phyloP scores from a whole-genome alignment of 371 early-diverging fungal genomes.

The Apophysomyces elegans region DNA sequence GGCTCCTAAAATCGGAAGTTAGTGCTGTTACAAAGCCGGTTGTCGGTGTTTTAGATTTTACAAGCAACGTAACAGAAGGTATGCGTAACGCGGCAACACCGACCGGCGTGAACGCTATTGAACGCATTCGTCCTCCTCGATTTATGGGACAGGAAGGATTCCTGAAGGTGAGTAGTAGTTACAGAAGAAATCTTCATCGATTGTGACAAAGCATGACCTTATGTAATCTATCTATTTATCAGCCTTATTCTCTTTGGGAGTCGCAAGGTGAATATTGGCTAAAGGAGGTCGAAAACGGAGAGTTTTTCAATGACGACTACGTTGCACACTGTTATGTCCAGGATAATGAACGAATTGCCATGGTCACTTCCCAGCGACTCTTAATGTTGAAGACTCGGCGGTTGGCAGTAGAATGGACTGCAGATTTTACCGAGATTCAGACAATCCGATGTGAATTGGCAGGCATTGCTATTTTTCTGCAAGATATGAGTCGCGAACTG shows the following conservation, averaged over 20 bases:
- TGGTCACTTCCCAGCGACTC: conserved; percentile 73
- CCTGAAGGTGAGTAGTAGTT: conserved; percentile 33
- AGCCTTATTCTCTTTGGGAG: conserved; percentile 81
- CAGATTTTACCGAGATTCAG: conserved; percentile 55
- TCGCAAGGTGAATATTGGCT: conserved; percentile 93
- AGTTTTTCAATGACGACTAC: conserved; percentile 82
- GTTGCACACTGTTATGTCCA: conserved; percentile 82
- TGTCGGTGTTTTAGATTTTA: conserved; percentile 92
- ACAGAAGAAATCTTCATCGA: background rate
- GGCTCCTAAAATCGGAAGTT: conserved; percentile 6
- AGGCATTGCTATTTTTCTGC: conserved; percentile 53
- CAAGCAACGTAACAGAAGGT: conserved; percentile 87
- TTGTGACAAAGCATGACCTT: background rate
- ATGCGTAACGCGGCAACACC: conserved; percentile 58
- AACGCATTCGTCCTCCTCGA: conserved; percentile 84
- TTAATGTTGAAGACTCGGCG: conserved; percentile 69
- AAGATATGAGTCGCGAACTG: conserved; percentile 53
- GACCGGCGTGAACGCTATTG: conserved; percentile 73
- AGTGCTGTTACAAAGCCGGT: conserved; percentile 91
- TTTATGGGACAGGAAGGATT: conserved; percentile 85
- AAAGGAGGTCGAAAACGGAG: conserved; percentile 79
- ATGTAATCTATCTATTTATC: conserved; percentile 3
- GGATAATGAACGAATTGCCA: conserved; percentile 72
- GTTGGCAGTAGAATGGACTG: conserved; percentile 75
- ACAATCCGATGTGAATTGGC: conserved; percentile 51